Evolutionary conservation across 495 filamentous ascomycete species (phyloP).

Genomic region (Pyrenopolyporus hunteri): DNA sequence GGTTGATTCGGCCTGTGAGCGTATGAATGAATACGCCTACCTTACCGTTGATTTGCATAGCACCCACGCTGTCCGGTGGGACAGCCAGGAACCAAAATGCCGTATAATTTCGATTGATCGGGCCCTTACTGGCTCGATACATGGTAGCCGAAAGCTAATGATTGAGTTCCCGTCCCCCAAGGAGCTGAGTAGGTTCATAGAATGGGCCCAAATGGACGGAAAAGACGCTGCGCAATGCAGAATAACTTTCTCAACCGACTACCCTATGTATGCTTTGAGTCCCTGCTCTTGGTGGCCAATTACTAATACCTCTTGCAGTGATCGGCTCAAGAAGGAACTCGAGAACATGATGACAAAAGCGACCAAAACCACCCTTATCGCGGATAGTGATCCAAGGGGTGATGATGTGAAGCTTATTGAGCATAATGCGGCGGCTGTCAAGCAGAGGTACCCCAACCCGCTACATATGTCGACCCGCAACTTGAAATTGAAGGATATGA

Average conservation of each 20-base stretch:
- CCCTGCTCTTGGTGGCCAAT: background rate
- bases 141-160: constrained; percentile 17
- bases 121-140: background rate
- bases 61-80: background rate
- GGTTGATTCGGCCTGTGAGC: constrained; percentile 2
- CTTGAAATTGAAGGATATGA: constrained; percentile 21
- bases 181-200: constrained; percentile 19
- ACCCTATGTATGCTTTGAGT: constrained; percentile 26
- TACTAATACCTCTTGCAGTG: constrained; percentile 24
- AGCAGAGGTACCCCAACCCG: background rate
- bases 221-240: background rate
- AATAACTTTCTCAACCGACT: too few species aligned
- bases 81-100: constrained; percentile 3
- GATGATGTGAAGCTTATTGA: constrained; percentile 38
- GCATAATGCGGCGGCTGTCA: constrained; percentile 18
- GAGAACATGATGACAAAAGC: constrained; percentile 11
- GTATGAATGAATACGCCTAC: constrained; percentile 26
- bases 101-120: constrained; percentile 11
- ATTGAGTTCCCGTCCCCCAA: constrained; percentile 28
- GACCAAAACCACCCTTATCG: background rate
- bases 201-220: constrained; percentile 21
- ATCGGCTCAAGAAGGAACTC: constrained; percentile 25
- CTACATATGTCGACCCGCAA: background rate
- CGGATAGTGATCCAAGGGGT: background rate
- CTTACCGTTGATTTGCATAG: constrained; percentile 23